A percentile compares a stretch with the other conserved stretches of the same genome.
These are phyloP conservation scores for Hydrangea macrophylla DNA, from an alignment of 148 eudicot genomes.

Conservation along the genomic window DNA sequence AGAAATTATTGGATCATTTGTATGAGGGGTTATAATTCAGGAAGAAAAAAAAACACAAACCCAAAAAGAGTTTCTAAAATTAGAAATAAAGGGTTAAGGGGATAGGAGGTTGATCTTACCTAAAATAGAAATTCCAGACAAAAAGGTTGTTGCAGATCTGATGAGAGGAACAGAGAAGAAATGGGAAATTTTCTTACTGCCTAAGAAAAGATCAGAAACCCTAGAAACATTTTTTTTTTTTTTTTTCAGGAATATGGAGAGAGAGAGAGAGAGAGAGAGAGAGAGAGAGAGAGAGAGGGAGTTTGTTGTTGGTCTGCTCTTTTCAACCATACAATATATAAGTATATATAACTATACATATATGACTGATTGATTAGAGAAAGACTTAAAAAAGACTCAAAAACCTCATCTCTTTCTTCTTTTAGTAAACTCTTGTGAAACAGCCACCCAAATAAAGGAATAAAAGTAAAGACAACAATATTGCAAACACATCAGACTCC, in stretches of 20 bases:
- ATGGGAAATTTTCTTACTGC: not conserved
- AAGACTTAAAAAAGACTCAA: slow-evolving; percentile 15
- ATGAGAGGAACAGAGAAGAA: not conserved
- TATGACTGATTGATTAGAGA: not conserved
- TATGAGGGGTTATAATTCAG: not conserved
- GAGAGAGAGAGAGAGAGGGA: slow-evolving; percentile 15
- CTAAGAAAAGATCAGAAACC: slow-evolving; percentile 20
- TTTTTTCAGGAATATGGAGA: too few species aligned
- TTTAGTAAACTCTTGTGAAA: slow-evolving; percentile 32
- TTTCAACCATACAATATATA: not conserved
- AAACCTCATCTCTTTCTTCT: slow-evolving; percentile 55
- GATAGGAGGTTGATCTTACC: slow-evolving; percentile 13
- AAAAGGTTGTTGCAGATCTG: slow-evolving; percentile 16
- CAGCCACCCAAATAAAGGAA: slow-evolving; percentile 30
- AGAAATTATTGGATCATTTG: slow-evolving; percentile 5
- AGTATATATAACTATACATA: not conserved
- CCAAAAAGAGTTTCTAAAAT: slow-evolving; percentile 8
- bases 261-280: slow-evolving; percentile 14
- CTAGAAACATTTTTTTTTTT: slow-evolving; percentile 22
- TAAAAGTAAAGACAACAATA: not conserved
- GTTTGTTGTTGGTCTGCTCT: not conserved
- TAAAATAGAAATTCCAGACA: slow-evolving; percentile 11
- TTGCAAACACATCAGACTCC: not conserved
- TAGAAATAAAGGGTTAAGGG: not conserved
- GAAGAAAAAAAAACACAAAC: not conserved